These are phyloP conservation scores for Myxozyma mucilagina DNA, from an alignment of 805 yeast genomes.

Conservation along the genomic window DNA sequence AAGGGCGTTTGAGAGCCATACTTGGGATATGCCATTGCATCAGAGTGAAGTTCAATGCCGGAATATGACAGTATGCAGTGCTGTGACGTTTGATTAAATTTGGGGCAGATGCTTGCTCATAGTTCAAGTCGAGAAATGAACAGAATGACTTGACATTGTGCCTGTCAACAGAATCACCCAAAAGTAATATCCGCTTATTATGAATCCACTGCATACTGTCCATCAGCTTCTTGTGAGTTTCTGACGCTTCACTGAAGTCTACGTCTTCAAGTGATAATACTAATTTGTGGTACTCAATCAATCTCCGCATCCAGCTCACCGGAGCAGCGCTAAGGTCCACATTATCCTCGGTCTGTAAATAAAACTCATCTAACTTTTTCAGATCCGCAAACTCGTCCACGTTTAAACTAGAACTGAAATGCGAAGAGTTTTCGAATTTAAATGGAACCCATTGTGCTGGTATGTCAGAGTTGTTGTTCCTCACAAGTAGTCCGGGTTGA, in stretches of 20 bases:
- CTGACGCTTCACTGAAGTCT: not conserved
- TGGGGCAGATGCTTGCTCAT: not conserved
- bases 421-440: not conserved
- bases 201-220: conserved; percentile 9
- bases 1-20: conserved; percentile 16
- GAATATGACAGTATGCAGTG: conserved; percentile 22
- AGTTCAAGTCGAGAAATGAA: conserved; percentile 5
- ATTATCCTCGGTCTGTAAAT: not conserved
- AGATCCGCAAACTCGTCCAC: not conserved
- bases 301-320: not conserved
- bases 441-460: conserved; percentile 1
- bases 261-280: not conserved
- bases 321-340: not conserved
- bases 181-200: conserved; percentile 14
- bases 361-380: not conserved
- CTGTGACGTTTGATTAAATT: not conserved
- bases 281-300: not conserved
- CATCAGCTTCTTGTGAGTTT: not conserved
- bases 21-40: conserved; percentile 29
- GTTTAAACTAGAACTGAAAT: not conserved
- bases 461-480: not conserved
- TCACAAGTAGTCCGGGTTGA: not conserved
- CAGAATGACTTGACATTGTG: conserved; percentile 17
- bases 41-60: conserved; percentile 21
- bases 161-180: conserved; percentile 29